Base-by-base conservation (phyloP, 192 early-diverging fungal genomes). In the Diversispora epigaea region DNA sequence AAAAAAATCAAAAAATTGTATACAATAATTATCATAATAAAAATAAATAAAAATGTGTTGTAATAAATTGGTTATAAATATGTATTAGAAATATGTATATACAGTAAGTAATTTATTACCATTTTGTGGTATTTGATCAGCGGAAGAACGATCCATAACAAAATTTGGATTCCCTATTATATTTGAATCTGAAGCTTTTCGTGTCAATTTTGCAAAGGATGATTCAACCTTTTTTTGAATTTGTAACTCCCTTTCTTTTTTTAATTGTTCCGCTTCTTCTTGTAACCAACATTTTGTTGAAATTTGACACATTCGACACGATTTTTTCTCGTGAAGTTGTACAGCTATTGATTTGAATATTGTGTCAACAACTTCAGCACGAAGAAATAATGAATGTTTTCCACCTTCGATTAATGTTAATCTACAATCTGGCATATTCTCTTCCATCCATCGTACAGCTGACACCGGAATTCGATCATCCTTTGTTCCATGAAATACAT, bases 401-500 rank as follows among this genome's bases (percentile, higher is more conserved):
- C 81, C 81, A 19, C 78, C 78, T 15, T 82, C 81, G n/a, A 82
- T 76, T 15, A 82, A 69, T n/a, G 78, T 82, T 40, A 82, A 66
- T 50, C 76, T 82, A 52, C 81, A 82, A n/a, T 82, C 76, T 45
- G 78, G 65, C 62, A 82, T 66, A 44, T 72, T 49, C 52, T 78
- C 74, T 43, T 82, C 81, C 81, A 82, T 82, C 81, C 81, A 82
- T 60, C 80, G 77, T 19, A 82, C 81, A 3, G 81, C 81, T 50
- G 79, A 76, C 54, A 47, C 68, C 17, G 81, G 77, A 74, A 82
- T 82, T n/a, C 79, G 74, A 1, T 67, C 68, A 77, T 80, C 81
- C 67, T 82, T 82, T 39, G 81, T 82, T 22, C 81, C 81, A 77
- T 79, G 79, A 64, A 82, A 82, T 25, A 82, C 81, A 77, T 82